Evolutionary conservation across 1,284 basidiomycete genomes (phyloP), one percentile per base, ranked within the genome.

Genomic region (Termitomyces sp.): DNA sequence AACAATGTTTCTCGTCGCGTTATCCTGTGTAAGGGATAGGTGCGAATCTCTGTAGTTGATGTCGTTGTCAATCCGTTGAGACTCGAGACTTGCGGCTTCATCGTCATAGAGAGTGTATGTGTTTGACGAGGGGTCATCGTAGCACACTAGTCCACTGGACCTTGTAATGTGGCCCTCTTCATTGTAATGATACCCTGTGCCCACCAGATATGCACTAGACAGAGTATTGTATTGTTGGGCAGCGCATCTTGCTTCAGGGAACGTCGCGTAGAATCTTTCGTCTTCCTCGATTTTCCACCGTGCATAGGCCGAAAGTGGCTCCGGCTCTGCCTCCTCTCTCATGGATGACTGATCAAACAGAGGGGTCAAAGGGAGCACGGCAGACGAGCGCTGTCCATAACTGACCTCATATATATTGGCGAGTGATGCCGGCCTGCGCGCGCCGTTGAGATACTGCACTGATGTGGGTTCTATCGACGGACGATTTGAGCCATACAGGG

Each of bases 261-360:
- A 78, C n/a, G 68, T 70, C 2, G 64, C 62, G 56, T 73, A 77
- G 60, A 77, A 78, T n/a, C 62, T 56, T 21, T 73, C 70, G 55
- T 77, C 74, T 15, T 68, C 61, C 33, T 74, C 68, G 26, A 65
- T 60, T 55, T 71, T 58, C 53, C 67, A 71, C 50, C 69, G 67
- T 1, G 64, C 67, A 46, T 66, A 68, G 13, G 58, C 49, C 1
- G 65, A 65, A 28, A 63, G 44, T 3, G 55, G 55, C 41, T 60
- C 55, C 17, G 40, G 34, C 15, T 47, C 50, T 38, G 38, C 2
- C 40, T 54, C 36, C 12, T 48, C 30, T n/a, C 17, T 19, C 55
- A 60, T 57, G 43, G 26, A 21, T 39, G 50, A 46, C 57, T 55
- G 42, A 52, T 45, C 28, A 26, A 50, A 19, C 19, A 10, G 42